Evolutionary conservation across 2,329 filamentous ascomycete genomes (phyloP).

Genomic region (Scytalidium sp.): DNA sequence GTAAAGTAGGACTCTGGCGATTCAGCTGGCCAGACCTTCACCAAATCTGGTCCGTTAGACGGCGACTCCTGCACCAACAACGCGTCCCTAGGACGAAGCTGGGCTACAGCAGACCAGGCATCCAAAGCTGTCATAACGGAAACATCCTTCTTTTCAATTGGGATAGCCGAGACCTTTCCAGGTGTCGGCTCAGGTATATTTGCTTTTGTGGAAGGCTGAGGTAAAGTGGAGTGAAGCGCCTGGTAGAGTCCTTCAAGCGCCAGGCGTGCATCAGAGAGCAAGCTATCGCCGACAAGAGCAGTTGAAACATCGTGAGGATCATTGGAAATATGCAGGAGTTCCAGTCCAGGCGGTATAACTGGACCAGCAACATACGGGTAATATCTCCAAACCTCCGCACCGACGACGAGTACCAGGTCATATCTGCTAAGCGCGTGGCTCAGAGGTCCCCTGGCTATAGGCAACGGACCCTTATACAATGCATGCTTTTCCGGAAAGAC

Average conservation of each 20-base stretch:
- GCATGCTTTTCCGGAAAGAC: neutral
- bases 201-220: neutral
- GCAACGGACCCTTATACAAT: neutral
- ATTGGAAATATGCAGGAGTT: neutral
- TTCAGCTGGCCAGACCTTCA: neutral
- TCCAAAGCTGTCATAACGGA: neutral
- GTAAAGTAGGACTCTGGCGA: neutral
- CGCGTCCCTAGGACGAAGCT: neutral
- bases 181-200: neutral
- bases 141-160: neutral
- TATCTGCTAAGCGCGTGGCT: neutral
- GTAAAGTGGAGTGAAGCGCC: neutral
- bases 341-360: neutral
- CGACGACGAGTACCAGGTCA: neutral
- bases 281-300: neutral
- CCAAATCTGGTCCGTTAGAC: neutral
- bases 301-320: neutral
- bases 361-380: neutral
- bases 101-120: neutral
- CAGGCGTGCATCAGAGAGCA: neutral
- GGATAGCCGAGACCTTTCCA: neutral
- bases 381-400: neutral
- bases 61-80: neutral
- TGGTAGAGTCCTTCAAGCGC: neutral
- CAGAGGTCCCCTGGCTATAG: neutral